Evolutionary conservation across 2,329 filamentous ascomycete genomes (phyloP), one percentile per base, ranked within the genome.

Genomic region (Diplodia sapinea): DNA sequence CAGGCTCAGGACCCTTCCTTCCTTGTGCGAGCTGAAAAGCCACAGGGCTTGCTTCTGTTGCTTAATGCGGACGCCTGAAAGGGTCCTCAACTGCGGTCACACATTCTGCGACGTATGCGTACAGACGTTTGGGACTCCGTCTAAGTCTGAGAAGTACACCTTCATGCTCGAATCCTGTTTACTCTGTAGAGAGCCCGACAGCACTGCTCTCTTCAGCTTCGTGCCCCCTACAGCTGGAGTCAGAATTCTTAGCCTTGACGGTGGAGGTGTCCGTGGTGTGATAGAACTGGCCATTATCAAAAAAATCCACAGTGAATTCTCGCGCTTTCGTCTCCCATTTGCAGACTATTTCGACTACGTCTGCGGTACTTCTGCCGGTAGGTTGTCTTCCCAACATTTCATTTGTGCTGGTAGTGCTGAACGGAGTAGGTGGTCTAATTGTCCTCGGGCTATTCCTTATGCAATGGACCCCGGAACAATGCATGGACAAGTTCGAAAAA

Each of bases 211-310:
- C 11, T 72, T 74, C 20, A 71, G 69, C 17, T 67, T 79, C 5
- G 71, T 78, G 12, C 78, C 78, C 12, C 71, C 73, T 12, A 79
- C 77, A 6, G 73, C 75, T 33, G 72, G 76, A 15, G 68, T 77
- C 13, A 67, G 77, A 43, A 69, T 80, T 20, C 68, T 81, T 9
- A 74, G 74, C 66, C 72, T 82, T 67, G 78, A 82, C 71, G 77
- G 77, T 13, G 77, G 78, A 11, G 73, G 74, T 3, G 62, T 74
- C 12, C 68, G 72, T 51, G 72, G 74, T 0, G 69, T 76, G n/a
- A 69, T 75, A 23, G 73, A 71, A 12, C 67, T 76, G 33, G 61
- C 62, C 5, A 70, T 73, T 59, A 68, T 76, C 4, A 43, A 68
- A 20, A 43, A 68, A 26, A 20, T 76, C 3, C 69, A 75, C 31